A percentile compares a stretch with the other conserved stretches of the same genome.
Conservation (phyloP, 2,329 filamentous ascomycete species). For the Ceratocystiopsis sp. region DNA sequence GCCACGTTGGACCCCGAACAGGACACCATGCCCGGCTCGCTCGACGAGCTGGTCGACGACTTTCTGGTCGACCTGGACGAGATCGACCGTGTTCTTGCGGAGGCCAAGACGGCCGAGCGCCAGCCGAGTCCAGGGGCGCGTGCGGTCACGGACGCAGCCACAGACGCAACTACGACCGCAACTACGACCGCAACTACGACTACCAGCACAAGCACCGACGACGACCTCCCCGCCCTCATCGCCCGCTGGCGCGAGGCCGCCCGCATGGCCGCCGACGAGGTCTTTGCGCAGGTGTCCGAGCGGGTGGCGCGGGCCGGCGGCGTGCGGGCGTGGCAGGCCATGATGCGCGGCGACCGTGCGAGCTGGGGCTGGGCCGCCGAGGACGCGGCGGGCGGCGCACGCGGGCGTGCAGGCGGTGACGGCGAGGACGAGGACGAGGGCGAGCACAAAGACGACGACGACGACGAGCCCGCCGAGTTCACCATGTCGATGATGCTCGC, state of each 20-base stretch:
- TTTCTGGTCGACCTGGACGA: constrained; percentile 6
- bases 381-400: no score
- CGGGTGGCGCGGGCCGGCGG: constrained; percentile 21
- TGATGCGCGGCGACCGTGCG: constrained; percentile 1
- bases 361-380: neutral
- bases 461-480: constrained; percentile 14
- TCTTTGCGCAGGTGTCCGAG: constrained; percentile 43
- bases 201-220: constrained; percentile 18
- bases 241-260: constrained; percentile 44
- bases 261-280: constrained; percentile 47
- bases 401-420: neutral
- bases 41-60: constrained; percentile 3
- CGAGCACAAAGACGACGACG: constrained; percentile 1
- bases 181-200: no score
- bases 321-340: constrained; percentile 14
- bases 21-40: neutral
- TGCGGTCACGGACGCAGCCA: no score
- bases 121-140: no score
- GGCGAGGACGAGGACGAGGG: neutral
- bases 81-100: neutral
- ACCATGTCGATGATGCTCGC: constrained; percentile 22
- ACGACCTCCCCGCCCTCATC: constrained; percentile 37
- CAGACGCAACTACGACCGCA: no score
- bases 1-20: no score
- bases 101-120: neutral